phyloP scores from a whole-genome alignment of 2,329 filamentous ascomycete species.

The Claviceps sp. region DNA sequence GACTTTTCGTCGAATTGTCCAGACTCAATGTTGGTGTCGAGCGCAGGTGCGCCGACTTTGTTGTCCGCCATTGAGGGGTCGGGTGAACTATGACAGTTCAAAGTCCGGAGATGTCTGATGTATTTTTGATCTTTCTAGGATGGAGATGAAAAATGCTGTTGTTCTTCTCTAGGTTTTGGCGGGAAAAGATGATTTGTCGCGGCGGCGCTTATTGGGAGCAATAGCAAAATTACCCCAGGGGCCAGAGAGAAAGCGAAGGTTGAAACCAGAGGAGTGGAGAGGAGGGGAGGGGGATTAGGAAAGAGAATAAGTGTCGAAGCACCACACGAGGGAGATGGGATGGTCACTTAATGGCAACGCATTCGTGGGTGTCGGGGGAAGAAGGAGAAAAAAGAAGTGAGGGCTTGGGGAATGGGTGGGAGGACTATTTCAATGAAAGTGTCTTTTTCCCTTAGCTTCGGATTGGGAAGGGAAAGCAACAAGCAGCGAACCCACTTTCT shows the following conservation, averaged over 20 bases:
- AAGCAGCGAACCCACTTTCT: slow-evolving; percentile 8
- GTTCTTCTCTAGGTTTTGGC: slow-evolving; percentile 2
- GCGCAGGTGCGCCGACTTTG: slow-evolving; percentile 38
- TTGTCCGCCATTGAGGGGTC: slow-evolving; percentile 37
- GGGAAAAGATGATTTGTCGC: not conserved
- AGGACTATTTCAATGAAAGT: slow-evolving; percentile 26
- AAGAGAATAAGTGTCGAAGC: slow-evolving; percentile 20
- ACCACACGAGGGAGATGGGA: slow-evolving; percentile 34
- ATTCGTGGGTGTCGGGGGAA: slow-evolving; percentile 34
- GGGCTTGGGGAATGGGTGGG: slow-evolving; percentile 17
- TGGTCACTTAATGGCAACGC: slow-evolving; percentile 29
- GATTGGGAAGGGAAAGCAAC: slow-evolving; percentile 1
- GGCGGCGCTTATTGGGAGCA: slow-evolving; percentile 1
- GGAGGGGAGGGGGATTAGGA: slow-evolving; percentile 7
- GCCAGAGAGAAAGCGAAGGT: not conserved
- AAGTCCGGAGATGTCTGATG: not conserved
- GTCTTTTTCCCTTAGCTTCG: slow-evolving; percentile 4
- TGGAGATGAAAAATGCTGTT: not conserved
- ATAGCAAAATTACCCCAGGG: slow-evolving; percentile 4
- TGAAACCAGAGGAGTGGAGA: slow-evolving; percentile 4
- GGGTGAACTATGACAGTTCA: not conserved
- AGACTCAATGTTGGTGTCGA: slow-evolving; percentile 51
- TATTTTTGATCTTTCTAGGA: not conserved
- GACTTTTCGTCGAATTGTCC: slow-evolving; percentile 54
- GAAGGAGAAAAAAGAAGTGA: slow-evolving; percentile 18